Evolutionary conservation across 495 filamentous ascomycete species (phyloP), one percentile per base, ranked within the genome.

Genomic region (Acidomyces sp.): DNA sequence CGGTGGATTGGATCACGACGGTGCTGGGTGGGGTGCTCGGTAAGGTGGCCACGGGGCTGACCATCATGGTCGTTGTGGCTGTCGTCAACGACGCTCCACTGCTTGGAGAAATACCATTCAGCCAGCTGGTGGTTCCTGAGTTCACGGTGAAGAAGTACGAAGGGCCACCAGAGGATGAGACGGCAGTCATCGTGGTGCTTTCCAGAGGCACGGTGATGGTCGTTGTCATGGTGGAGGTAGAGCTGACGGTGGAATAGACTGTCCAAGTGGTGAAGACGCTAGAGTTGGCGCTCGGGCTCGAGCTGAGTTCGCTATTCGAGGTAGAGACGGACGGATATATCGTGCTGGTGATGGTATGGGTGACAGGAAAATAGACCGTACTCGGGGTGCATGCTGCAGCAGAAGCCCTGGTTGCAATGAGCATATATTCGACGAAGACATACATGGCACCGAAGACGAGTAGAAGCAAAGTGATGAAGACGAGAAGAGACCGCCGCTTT

Each of bases 281-380:
- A n/a, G n/a, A n/a, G n/a, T 12, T 34, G 17, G 15, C 6, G 3
- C 28, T 22, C 11, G 29, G 6, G 28, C n/a, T n/a, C n/a, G 26
- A n/a, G 26, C 26, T 28, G 7, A 13, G 31, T 6, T 37, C 22
- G 20, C 6, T 34, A 18, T 6, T 18, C 31, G 34, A 45, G n/a
- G n/a, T n/a, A n/a, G n/a, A 39, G 42, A 3, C 12, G 45, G 25
- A 22, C 23, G 31, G 11, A 28, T 34, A 15, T 22, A 23, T 15
- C 19, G 31, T 43, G n/a, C 11, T 28, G 23, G 43, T 45, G 12
- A 31, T n/a, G 4, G 34, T 51, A 18, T 51, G 29, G 2, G 47
- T 45, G 30, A 51, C 43, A 1, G 47, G 47, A 6, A 50, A 27
- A 30, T 33, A 51, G 30, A 51, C 43, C 18, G 43, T 46, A 11